Conservation (phyloP, 805 yeast genomes). For the Candida yuanshanica region DNA sequence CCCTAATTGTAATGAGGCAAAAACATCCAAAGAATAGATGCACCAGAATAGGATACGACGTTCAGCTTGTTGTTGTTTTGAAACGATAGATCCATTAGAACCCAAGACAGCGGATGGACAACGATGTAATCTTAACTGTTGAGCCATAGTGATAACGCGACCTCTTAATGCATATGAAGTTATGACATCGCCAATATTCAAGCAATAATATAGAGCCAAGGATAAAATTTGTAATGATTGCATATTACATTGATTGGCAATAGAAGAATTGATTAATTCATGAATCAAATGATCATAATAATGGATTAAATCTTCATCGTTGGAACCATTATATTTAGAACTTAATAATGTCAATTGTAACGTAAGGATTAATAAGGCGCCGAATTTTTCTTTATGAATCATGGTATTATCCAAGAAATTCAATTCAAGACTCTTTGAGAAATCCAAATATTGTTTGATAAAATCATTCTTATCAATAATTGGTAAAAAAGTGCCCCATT, state of each 20-base stretch:
- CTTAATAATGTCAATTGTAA: conserved; percentile 41
- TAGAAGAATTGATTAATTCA: conserved; percentile 56
- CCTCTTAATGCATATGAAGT: conserved; percentile 75
- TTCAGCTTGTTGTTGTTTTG: conserved; percentile 72
- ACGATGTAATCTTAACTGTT: conserved; percentile 76
- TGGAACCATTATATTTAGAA: conserved; percentile 11
- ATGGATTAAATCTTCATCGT: conserved; percentile 27
- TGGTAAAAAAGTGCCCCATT: conserved; percentile 72
- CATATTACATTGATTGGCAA: conserved; percentile 55
- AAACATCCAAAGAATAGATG: conserved; percentile 68
- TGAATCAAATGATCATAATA: conserved; percentile 58
- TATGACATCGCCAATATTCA: conserved; percentile 66
- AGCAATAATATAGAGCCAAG: conserved; percentile 63
- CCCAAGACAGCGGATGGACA: conserved; percentile 80
- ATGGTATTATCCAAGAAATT: conserved; percentile 36
- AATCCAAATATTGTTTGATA: conserved; percentile 47
- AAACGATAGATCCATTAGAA: conserved; percentile 57
- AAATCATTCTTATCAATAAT: conserved; percentile 67
- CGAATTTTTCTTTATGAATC: conserved; percentile 47
- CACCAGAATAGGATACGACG: conserved; percentile 84
- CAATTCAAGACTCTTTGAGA: conserved; percentile 41
- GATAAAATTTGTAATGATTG: conserved; percentile 66
- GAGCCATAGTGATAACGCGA: conserved; percentile 73
- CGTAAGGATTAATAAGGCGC: conserved; percentile 42
- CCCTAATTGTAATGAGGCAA: conserved; percentile 70